A percentile compares a stretch with the other conserved stretches of the same genome.
phyloP scores from a whole-genome alignment of 352 stramenopile species.

The Albugo laibachii region DNA sequence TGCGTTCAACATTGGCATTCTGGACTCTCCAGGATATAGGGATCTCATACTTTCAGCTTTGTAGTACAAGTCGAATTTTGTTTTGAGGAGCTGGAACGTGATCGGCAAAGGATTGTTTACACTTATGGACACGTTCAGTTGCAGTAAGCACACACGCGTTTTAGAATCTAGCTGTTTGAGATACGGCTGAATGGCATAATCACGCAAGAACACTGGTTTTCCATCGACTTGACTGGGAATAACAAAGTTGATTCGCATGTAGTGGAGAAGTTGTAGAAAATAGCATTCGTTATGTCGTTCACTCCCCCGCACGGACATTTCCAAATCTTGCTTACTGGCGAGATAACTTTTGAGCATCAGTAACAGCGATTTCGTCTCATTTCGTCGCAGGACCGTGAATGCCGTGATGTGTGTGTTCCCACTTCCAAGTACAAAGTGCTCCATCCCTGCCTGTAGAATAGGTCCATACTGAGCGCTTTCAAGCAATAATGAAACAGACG shows the following conservation, averaged over 20 bases:
- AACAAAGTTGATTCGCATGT: slow-evolving; percentile 33
- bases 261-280: slow-evolving; percentile 41
- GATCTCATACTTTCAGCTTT: slow-evolving; percentile 8
- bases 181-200: slow-evolving; percentile 29
- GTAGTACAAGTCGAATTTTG: slow-evolving; percentile 56
- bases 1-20: too few species aligned
- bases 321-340: slow-evolving; percentile 24
- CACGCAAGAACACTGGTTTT: slow-evolving; percentile 38
- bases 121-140: slow-evolving; percentile 42
- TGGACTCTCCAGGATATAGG: too few species aligned
- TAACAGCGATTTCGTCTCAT: slow-evolving; percentile 36
- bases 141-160: slow-evolving; percentile 41
- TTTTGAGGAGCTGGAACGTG: slow-evolving; percentile 39
- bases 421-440: slow-evolving; percentile 39
- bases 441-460: slow-evolving; percentile 44
- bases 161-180: slow-evolving; percentile 63
- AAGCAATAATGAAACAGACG: slow-evolving; percentile 35
- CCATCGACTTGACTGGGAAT: slow-evolving; percentile 52
- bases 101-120: slow-evolving; percentile 71
- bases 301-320: slow-evolving; percentile 27
- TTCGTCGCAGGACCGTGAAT: slow-evolving; percentile 47
- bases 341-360: slow-evolving; percentile 52
- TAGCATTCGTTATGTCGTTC: slow-evolving; percentile 33
- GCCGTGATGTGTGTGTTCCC: slow-evolving; percentile 61
- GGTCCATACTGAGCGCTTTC: slow-evolving; percentile 14